phyloP scores from a whole-genome alignment of 768 basidiomycete genomes.

The Dendrothele bispora region DNA sequence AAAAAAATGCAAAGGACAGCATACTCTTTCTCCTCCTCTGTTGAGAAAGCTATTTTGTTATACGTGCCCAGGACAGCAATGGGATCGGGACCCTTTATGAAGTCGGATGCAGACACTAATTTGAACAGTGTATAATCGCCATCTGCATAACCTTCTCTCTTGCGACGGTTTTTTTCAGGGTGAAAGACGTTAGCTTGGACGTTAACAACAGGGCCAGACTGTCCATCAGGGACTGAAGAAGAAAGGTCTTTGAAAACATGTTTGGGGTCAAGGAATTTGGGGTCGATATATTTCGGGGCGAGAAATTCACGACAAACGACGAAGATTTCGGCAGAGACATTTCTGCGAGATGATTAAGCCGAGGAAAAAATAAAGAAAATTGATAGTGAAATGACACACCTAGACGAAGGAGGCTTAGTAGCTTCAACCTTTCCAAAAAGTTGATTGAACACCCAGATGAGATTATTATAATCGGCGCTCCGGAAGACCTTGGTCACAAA shows the following conservation, averaged over 20 bases:
- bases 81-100: constrained; percentile 70
- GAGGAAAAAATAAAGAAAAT: constrained; percentile 4
- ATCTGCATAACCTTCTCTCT: constrained; percentile 93
- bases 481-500: constrained; percentile 99
- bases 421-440: constrained; percentile 96
- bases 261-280: constrained; percentile 95
- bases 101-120: constrained; percentile 64
- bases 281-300: constrained; percentile 94
- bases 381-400: constrained; percentile 49
- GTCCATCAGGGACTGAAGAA: constrained; percentile 39
- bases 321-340: constrained; percentile 99
- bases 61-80: constrained; percentile 74
- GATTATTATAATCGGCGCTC: constrained; percentile 96
- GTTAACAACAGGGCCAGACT: constrained; percentile 60
- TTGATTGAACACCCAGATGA: constrained; percentile 99
- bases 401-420: constrained; percentile 96
- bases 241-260: constrained; percentile 95
- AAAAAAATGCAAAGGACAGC: constrained; percentile 20
- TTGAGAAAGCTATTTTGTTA: constrained; percentile 75
- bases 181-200: constrained; percentile 91
- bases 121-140: constrained; percentile 92
- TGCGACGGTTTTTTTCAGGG: constrained; percentile 92
- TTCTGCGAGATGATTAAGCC: constrained; percentile 47
- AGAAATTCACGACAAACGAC: constrained; percentile 95
- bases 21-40: constrained; percentile 84